Evolutionary conservation across 2,329 filamentous ascomycete genomes (phyloP), one percentile per base, ranked within the genome.

Genomic region (Colletotrichum gigasporum): DNA sequence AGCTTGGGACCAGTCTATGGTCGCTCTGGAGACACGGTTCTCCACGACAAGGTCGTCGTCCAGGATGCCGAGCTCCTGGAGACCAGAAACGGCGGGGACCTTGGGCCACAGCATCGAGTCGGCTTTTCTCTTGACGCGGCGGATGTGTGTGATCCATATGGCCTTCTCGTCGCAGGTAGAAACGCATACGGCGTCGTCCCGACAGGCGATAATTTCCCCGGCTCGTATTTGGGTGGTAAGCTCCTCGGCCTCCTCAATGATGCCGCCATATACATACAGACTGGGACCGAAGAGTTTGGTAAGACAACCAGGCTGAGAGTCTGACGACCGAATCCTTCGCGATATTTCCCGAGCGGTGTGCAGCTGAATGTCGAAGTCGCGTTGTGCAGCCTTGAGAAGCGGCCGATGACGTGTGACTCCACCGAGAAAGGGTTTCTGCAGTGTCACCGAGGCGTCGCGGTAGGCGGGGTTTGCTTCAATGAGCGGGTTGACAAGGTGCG

Each of bases 281-380:
- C 66, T 74, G 7, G 69, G 70, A 1, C 76, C 77, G 39, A 80
- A 76, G 1, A 79, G 55, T 24, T 69, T 71, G 56, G 75, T 79
- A 30, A 79, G 69, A 44, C 74, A 78, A 32, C 79, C 79, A 4
- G 79, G 79, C 68, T 80, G 79, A 1, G 78, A 80, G 65, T 80
- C 78, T 30, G 72, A 74, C 50, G 73, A 76, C n/a, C 78, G 72
- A 14, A 80, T 78, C 30, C 78, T 72, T n/a, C 78, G 73, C 1
- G 78, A 80, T n/a, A 80, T 76, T 50, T 78, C 73, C 42, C 71
- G 68, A 24, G 78, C 74, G 2, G 65, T 70, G 67, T 80, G 77
- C 6, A 65, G 71, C 10, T 56, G 63, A n/a, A 74, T 48, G 52
- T 79, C 71, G 55, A 80, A 79, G 22, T 76, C 74, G 30, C 78